phyloP scores from a whole-genome alignment of 2,329 filamentous ascomycete genomes.

The Ophiostoma populinum region DNA sequence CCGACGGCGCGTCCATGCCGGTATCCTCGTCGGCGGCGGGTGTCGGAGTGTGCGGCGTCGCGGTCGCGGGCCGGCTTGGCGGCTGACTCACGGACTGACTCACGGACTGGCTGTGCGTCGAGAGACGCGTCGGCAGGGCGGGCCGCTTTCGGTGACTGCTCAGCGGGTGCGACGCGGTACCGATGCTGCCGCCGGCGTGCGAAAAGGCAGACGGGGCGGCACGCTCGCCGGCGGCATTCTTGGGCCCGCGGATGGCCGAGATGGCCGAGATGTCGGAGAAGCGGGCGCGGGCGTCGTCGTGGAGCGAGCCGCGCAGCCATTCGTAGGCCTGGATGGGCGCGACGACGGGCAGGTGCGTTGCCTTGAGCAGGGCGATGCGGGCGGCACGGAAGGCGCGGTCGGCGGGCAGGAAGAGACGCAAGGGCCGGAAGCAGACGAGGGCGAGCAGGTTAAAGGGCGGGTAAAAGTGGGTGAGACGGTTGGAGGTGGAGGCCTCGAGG shows the following conservation, averaged over 20 bases:
- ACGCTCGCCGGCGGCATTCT: slow-evolving; percentile 16
- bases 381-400: slow-evolving; percentile 43
- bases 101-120: no score
- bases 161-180: not conserved
- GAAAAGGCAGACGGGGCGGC: not conserved
- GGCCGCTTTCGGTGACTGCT: no score
- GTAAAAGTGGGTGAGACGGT: slow-evolving; percentile 52
- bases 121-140: no score
- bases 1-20: slow-evolving; percentile 10
- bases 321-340: slow-evolving; percentile 54
- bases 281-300: slow-evolving; percentile 17
- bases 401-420: slow-evolving; percentile 49
- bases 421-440: slow-evolving; percentile 51
- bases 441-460: slow-evolving; percentile 60
- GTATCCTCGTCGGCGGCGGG: slow-evolving; percentile 10
- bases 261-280: slow-evolving; percentile 26
- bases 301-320: slow-evolving; percentile 24
- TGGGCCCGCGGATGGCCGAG: slow-evolving; percentile 31
- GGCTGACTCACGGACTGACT: no score
- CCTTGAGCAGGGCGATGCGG: slow-evolving; percentile 44
- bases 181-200: not conserved
- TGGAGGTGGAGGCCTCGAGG: slow-evolving; percentile 48
- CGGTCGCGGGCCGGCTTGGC: not conserved
- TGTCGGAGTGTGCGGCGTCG: not conserved
- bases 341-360: slow-evolving; percentile 51